phyloP scores from a whole-genome alignment of 352 stramenopile genomes.

The Pythium guiyangense region DNA sequence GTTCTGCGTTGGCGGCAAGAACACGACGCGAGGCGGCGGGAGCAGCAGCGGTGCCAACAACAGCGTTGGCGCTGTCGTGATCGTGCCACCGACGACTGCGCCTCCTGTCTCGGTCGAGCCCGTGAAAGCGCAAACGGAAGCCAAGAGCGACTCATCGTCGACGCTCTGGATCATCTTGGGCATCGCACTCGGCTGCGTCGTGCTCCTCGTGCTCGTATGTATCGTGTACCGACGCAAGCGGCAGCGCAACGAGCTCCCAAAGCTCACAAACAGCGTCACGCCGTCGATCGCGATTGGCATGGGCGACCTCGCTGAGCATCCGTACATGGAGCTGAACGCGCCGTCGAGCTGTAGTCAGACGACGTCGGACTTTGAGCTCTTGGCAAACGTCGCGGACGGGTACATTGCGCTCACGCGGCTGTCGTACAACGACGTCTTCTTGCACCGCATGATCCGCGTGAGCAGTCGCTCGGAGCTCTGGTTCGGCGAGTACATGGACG shows the following conservation, averaged over 20 bases:
- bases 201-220: slow-evolving; percentile 26
- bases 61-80: neutral
- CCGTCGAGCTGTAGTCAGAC: slow-evolving; percentile 59
- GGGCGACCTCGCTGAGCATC: slow-evolving; percentile 47
- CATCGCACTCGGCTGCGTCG: slow-evolving; percentile 25
- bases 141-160: slow-evolving; percentile 5
- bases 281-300: slow-evolving; percentile 55
- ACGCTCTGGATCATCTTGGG: slow-evolving; percentile 48
- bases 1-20: slow-evolving; percentile 34
- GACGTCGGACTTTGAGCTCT: slow-evolving; percentile 69
- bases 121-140: neutral
- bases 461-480: slow-evolving; percentile 71
- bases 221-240: slow-evolving; percentile 37
- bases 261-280: slow-evolving; percentile 40
- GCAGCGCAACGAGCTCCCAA: slow-evolving; percentile 37
- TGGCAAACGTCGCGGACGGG: slow-evolving; percentile 57
- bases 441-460: slow-evolving; percentile 70
- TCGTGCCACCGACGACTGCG: slow-evolving; percentile 9
- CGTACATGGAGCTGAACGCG: slow-evolving; percentile 48
- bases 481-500: slow-evolving; percentile 63
- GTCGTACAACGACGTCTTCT: slow-evolving; percentile 67
- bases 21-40: neutral
- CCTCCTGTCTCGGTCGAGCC: slow-evolving; percentile 5
- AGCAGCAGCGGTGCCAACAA: slow-evolving; percentile 5
- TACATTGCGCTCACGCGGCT: slow-evolving; percentile 64